Evolutionary conservation across 306 rosid genomes (phyloP), one percentile per base, ranked within the genome.

Genomic region (Vigna angularis): DNA sequence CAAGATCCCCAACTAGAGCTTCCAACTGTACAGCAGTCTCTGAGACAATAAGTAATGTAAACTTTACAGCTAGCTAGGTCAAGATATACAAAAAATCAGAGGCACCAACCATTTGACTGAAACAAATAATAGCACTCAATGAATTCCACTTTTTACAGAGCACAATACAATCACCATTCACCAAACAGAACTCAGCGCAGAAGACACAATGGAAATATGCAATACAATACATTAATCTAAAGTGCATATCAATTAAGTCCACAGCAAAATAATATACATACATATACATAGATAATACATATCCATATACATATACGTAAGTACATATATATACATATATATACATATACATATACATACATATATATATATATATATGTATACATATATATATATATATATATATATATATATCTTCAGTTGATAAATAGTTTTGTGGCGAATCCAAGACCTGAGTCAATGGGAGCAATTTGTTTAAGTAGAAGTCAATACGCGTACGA

Each of bases 1-100:
- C 97, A 83, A 91, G 89, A 83, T 91, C 94, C 57, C 97, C 97
- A 76, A 89, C 93, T 74, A 82, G 86, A 80, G 90, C 91, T 85
- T 91, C 97, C 83, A 91, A 88, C 86, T 81, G 89, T 70, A 91
- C 59, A 82, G 92, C 86, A 86, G 83, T 87, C 86, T 86, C 97
- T 91, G 94, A 85, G 84, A 88, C 82, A 77, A 63, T 68, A 83
- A 74, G 81, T 80, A 82, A 76, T 66, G 58, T 66, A 74, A 83
- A 85, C 73, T 72, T 63, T 68, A 80, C 85, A 65, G 71, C 81
- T 56, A 71, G 73, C 81, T 53, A 74, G 28, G 66, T 9, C 64
- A 72, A 24, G 13, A 51, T 51, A 49, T 66, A 20, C 51, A 2
- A 72, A 47, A 62, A 26, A 75, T 9, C 20, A 75, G 34, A 72